These are phyloP conservation scores for Lentinula aciculospora DNA, from an alignment of 768 basidiomycete genomes.

Conservation along the genomic window DNA sequence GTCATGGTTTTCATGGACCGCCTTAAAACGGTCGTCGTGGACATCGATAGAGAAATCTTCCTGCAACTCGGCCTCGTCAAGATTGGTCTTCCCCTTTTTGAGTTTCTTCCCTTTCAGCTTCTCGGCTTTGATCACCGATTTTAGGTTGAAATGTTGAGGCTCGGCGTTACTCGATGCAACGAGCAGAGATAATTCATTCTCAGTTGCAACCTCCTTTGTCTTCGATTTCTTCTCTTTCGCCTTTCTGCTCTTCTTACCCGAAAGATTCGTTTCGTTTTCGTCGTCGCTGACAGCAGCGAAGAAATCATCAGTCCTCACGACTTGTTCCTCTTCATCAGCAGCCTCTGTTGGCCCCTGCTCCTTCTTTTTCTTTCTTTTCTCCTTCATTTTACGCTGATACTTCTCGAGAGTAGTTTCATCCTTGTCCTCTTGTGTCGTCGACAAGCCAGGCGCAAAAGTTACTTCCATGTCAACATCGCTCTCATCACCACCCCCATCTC, in stretches of 20 bases:
- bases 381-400: slow-evolving; percentile 86
- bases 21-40: slow-evolving; percentile 83
- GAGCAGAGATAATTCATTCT: slow-evolving; percentile 63
- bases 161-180: slow-evolving; percentile 51
- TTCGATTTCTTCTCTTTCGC: slow-evolving; percentile 9
- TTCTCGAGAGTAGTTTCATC: slow-evolving; percentile 87
- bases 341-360: slow-evolving; percentile 46
- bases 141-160: slow-evolving; percentile 84
- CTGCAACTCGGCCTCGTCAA: slow-evolving; percentile 63
- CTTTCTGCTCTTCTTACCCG: slow-evolving; percentile 12
- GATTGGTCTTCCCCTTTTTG: slow-evolving; percentile 36
- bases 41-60: slow-evolving; percentile 81
- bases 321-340: slow-evolving; percentile 17
- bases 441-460: slow-evolving; percentile 87
- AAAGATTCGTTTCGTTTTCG: slow-evolving; percentile 21
- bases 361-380: slow-evolving; percentile 82
- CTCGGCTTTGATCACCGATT: slow-evolving; percentile 82
- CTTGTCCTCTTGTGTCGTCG: slow-evolving; percentile 40
- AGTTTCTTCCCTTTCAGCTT: slow-evolving; percentile 49
- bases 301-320: slow-evolving; percentile 58
- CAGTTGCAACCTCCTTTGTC: slow-evolving; percentile 39
- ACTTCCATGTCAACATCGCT: slow-evolving; percentile 86
- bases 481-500: slow-evolving; percentile 27
- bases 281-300: slow-evolving; percentile 54
- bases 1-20: slow-evolving; percentile 80